Conservation (phyloP, 2,329 filamentous ascomycete species). For the Fusarium vanettenii region DNA sequence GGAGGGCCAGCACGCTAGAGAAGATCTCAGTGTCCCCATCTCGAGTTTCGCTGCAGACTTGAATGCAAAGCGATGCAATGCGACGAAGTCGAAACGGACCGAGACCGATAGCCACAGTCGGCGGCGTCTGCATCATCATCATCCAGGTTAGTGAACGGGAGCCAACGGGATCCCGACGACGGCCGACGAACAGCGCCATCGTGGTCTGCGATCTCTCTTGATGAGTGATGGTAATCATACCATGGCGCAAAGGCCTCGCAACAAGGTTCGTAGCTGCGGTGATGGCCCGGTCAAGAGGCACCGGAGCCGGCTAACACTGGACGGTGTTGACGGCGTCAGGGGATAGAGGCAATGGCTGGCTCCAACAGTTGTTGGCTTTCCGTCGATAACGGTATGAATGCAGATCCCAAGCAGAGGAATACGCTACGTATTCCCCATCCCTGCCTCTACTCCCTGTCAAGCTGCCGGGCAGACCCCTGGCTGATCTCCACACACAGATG, state of each 20-base stretch:
- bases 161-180: constrained; percentile 6
- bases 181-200: constrained; percentile 10
- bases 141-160: constrained; percentile 10
- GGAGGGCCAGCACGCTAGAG: background rate
- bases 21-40: constrained; percentile 9
- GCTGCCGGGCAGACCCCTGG: constrained; percentile 15
- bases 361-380: constrained; percentile 8
- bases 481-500: constrained; percentile 19
- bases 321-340: constrained; percentile 14
- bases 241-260: constrained; percentile 9
- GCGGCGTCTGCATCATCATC: constrained; percentile 27
- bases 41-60: constrained; percentile 7
- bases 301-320: constrained; percentile 6
- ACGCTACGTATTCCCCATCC: constrained; percentile 18
- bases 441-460: constrained; percentile 28
- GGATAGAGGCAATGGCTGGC: constrained; percentile 15
- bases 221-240: constrained; percentile 17
- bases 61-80: constrained; percentile 23
- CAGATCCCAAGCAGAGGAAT: constrained; percentile 25
- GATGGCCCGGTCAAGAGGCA: constrained; percentile 11
- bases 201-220: constrained; percentile 2
- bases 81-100: constrained; percentile 34
- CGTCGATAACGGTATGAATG: constrained; percentile 22
- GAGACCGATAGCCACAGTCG: constrained; percentile 22
- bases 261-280: constrained; percentile 3